Conservation (phyloP, 1,284 basidiomycete species). For the Stereum hirsutum region DNA sequence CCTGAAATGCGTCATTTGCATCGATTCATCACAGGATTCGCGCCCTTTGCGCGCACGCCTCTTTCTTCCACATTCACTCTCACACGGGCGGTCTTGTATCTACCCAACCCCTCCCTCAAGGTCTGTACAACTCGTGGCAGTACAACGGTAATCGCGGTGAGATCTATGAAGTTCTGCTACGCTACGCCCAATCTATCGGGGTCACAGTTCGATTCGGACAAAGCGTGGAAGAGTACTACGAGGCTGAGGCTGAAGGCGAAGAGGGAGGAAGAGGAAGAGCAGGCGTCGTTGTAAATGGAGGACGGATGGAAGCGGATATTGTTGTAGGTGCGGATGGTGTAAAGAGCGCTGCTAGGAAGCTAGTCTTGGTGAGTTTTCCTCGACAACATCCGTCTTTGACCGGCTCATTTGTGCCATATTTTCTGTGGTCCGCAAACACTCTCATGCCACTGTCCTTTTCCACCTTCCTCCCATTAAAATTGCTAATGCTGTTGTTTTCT, state of each 20-base stretch:
- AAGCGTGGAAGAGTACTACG: constrained; percentile 18
- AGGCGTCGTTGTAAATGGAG: constrained; percentile 16
- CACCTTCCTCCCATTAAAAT: not conserved
- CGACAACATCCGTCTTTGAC: not conserved
- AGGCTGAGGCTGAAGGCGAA: constrained; percentile 12
- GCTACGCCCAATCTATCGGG: constrained; percentile 18
- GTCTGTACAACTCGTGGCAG: constrained; percentile 12
- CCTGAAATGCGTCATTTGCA: not conserved
- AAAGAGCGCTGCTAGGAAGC: constrained; percentile 16
- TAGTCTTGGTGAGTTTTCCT: constrained; percentile 16
- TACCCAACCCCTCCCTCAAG: constrained; percentile 13
- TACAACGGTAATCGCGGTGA: constrained; percentile 20
- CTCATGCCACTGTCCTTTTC: not conserved
- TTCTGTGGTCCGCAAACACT: no score
- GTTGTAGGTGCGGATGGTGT: constrained; percentile 22
- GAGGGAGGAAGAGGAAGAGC: constrained; percentile 9
- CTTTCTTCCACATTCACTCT: constrained; percentile 13
- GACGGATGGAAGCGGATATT: constrained; percentile 17
- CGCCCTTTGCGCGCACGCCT: constrained; percentile 14
- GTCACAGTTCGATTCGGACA: constrained; percentile 16
- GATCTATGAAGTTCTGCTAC: constrained; percentile 15
- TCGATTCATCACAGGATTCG: constrained; percentile 11
- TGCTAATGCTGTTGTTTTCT: not conserved
- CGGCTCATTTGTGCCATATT: no score
- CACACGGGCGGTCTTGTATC: constrained; percentile 15